phyloP scores from a whole-genome alignment of 306 rosid genomes.

The Ochetophila trinervis region DNA sequence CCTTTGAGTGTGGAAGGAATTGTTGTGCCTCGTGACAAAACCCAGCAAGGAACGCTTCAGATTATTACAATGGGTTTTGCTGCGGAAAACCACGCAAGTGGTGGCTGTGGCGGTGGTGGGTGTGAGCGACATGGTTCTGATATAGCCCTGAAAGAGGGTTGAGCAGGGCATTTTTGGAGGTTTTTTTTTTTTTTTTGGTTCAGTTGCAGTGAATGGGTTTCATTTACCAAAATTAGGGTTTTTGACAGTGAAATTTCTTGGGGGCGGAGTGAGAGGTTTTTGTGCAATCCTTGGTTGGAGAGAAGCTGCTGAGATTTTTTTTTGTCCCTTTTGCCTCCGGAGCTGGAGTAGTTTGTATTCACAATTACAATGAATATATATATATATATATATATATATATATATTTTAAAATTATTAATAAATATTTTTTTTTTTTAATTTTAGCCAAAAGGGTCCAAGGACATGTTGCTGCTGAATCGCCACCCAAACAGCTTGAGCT shows the following conservation, averaged over 20 bases:
- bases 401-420: no score
- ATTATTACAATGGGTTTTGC: background rate
- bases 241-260: background rate
- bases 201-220: conserved; percentile 21
- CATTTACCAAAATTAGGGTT: conserved; percentile 30
- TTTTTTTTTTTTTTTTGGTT: background rate
- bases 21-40: conserved; percentile 16
- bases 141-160: conserved; percentile 39
- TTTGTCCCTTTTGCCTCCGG: background rate
- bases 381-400: no score
- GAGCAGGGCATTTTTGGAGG: conserved; percentile 40
- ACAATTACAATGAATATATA: no score
- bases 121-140: conserved; percentile 43
- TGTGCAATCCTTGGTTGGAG: conserved; percentile 3
- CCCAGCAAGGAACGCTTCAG: conserved; percentile 22
- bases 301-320: conserved; percentile 10
- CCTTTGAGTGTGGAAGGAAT: conserved; percentile 6
- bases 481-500: no score
- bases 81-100: background rate
- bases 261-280: background rate
- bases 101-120: conserved; percentile 11
- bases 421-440: no score
- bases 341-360: no score
- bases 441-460: no score
- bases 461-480: no score